A percentile compares a stretch with the other conserved stretches of the same genome.
phyloP scores from a whole-genome alignment of 345 rosid species.

The Turnera subulata region DNA sequence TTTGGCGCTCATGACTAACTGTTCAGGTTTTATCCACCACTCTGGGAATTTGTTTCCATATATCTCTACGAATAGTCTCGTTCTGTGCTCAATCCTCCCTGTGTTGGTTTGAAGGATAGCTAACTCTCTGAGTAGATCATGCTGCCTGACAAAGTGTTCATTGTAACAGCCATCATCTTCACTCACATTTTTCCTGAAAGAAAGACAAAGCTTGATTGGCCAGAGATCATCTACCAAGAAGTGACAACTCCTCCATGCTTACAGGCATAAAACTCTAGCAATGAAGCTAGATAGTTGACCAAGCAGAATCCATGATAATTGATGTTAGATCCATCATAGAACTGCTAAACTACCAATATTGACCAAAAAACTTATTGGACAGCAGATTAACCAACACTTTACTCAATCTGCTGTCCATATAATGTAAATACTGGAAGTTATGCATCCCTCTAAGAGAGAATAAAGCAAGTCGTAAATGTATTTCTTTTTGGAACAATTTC shows the following conservation, averaged over 20 bases:
- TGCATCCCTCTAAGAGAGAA: too few relatives aligned
- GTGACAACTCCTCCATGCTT: too few relatives aligned
- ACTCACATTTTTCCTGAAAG: slow-evolving; percentile 19
- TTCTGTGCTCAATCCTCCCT: slow-evolving; percentile 8
- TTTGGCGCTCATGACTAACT: slow-evolving; percentile 1
- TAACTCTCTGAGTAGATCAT: slow-evolving; percentile 30
- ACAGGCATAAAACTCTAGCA: too few relatives aligned
- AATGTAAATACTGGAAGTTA: too few relatives aligned
- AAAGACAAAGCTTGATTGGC: background rate
- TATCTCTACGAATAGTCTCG: slow-evolving; percentile 19
- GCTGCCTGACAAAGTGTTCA: slow-evolving; percentile 19
- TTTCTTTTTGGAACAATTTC: background rate
- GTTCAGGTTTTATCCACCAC: slow-evolving; percentile 13
- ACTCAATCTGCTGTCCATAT: too few relatives aligned
- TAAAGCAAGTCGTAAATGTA: too few relatives aligned
- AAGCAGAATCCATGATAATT: background rate
- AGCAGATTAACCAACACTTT: too few relatives aligned
- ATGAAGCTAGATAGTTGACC: background rate
- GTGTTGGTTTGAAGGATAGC: slow-evolving; percentile 21
- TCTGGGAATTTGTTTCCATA: slow-evolving; percentile 4
- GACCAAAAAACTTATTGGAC: too few relatives aligned
- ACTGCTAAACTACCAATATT: too few relatives aligned
- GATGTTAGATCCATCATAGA: background rate
- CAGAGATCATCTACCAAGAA: background rate
- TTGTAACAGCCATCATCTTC: slow-evolving; percentile 16